Base-by-base conservation (phyloP, 768 basidiomycete genomes). In the Calocera viscosa region DNA sequence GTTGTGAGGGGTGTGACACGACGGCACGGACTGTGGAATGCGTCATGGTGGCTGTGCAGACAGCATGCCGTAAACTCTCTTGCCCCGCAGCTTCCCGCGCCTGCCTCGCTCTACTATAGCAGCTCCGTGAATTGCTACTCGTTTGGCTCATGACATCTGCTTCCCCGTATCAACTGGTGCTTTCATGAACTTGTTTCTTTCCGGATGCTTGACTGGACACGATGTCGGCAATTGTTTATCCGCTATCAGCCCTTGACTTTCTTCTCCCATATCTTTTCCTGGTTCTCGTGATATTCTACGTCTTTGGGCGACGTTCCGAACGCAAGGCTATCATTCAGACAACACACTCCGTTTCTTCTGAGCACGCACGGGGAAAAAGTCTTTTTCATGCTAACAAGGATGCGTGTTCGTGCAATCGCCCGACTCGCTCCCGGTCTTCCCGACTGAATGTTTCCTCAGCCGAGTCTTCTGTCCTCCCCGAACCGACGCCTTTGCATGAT, bases 401-500 rank as follows among this genome's bases (percentile, higher is more conserved):
- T 8, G 43, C 43, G 7, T 47, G 43, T 47, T 8, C 19, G 43
- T 47, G 24, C 5, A 3, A 47, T 19, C 24, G 16, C 43, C 8
- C 8, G 19, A 17, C 8, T 17, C 43, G 24, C 7, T 19, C 43
- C 43, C 43, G 16, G 19, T 47, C 5, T 47, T 47, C 35, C 35
- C 35, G 43, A 19, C 43, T 47, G 43, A 47, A 7, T 3, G 8
- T 5, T 19, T 19, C 35, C 19, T 19, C 24, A 47, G 43, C 43
- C 14, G 66, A 16, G 39, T 41, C 38, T 63, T 38, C 39, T 11
- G 35, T 5, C 2, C 2, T 71, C 2, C 40, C 69, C 0, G 71
- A 72, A 26, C 71, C 71, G 0, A 43, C 68, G 5, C 70, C 71
- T 19, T 43, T 66, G 16, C 40, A 39, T 10, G 65, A 70, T 7